These are phyloP conservation scores for Rhinocladiella similis DNA, from an alignment of 2,329 filamentous ascomycete species.

Conservation along the genomic window DNA sequence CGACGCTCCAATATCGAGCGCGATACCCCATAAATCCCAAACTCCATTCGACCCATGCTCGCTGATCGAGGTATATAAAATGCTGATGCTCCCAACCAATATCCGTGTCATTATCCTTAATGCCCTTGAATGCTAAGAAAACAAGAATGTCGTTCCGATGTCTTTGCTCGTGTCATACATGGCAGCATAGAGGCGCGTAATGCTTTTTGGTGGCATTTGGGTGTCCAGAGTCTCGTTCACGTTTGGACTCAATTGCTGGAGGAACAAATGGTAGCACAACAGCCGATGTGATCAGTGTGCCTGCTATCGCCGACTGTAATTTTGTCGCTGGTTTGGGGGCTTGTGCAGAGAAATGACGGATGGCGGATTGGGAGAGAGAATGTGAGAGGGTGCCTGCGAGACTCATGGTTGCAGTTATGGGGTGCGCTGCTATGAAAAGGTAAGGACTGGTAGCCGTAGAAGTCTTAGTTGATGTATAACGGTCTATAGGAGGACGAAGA, in stretches of 20 bases:
- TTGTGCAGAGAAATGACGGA: slow-evolving; percentile 47
- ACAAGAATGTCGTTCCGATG: slow-evolving; percentile 3
- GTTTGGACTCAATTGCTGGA: slow-evolving; percentile 47
- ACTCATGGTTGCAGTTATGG: slow-evolving; percentile 18
- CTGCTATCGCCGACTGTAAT: slow-evolving; percentile 41
- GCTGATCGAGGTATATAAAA: slow-evolving; percentile 8
- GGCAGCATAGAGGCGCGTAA: slow-evolving; percentile 28
- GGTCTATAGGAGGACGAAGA: background rate
- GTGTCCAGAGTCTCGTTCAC: slow-evolving; percentile 40
- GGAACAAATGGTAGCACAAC: slow-evolving; percentile 49
- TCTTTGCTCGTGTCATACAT: slow-evolving; percentile 15
- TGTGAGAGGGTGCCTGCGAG: slow-evolving; percentile 16
- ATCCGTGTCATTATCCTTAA: slow-evolving; percentile 6
- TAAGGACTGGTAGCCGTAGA: background rate
- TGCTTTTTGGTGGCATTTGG: slow-evolving; percentile 40
- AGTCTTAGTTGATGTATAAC: background rate
- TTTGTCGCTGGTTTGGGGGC: slow-evolving; percentile 41
- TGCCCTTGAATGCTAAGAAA: background rate
- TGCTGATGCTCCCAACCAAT: slow-evolving; percentile 2
- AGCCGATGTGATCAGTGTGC: slow-evolving; percentile 43
- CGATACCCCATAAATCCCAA: background rate
- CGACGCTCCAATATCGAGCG: background rate
- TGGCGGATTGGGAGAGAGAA: slow-evolving; percentile 30
- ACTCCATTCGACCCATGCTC: slow-evolving; percentile 5
- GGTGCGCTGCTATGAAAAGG: background rate